Evolutionary conservation across 2,329 filamentous ascomycete species (phyloP), one percentile per base, ranked within the genome.

Genomic region (Fonsecaea nubica): DNA sequence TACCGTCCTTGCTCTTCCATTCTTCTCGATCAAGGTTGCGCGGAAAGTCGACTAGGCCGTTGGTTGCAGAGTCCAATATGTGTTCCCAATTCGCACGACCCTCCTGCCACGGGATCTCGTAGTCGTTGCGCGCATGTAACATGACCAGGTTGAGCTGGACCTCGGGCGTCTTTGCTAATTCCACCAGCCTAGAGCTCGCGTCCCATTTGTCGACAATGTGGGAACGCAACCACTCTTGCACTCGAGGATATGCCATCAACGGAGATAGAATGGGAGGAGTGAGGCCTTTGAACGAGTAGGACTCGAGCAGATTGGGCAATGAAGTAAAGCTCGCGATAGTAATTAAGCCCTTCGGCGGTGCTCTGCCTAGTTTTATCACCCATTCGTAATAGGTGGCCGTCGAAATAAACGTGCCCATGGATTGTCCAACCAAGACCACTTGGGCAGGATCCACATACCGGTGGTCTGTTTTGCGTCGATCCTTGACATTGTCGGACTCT

Each of bases 381-480:
- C 71, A 73, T 36, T 69, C 69, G 55, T 73, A 67, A 52, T 70
- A 89, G 0, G 92, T 87, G 2, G 88, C 93, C 54, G 89, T 86
- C 5, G 90, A 88, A 1, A 97, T 91, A 0, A 92, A 93, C 0
- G 94, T 97, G 30, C 94, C 94, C 0, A 98, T 85, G 73, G 91
- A 95, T 73, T 97, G 93, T 18, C 93, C 94, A 2, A 96, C 81
- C 33, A 97, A 82, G 2, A 94, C 87, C 69, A 97, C 95, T 32
- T 88, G 88, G 45, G 86, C 84, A 0, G 92, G 80, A 0, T 90
- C 83, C 18, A 97, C 84, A 0, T 85, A 81, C 13, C 50, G 33
- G 10, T 48, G 52, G 32, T 30, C n/a, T 42, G 32, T 18, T 13
- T 25, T 10, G 15, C 36, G 38, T 18, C 15, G 8, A 40, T 21